A percentile compares a stretch with the other conserved stretches of the same genome.
phyloP scores from a whole-genome alignment of 2,329 filamentous ascomycete species.

The Botryotinia narcissicola region DNA sequence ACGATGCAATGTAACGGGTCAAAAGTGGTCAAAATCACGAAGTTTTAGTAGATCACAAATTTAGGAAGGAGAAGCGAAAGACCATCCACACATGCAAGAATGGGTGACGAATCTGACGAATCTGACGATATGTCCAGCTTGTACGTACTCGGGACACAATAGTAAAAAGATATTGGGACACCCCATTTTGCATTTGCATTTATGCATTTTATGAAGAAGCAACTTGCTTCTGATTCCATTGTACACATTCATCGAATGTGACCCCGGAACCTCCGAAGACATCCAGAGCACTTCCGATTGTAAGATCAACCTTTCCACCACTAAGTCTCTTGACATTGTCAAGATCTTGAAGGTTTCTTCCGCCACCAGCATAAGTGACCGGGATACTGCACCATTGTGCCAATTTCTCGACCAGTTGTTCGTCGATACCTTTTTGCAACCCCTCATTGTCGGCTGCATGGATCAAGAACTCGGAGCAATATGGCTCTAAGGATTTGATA shows the following conservation, averaged over 20 bases:
- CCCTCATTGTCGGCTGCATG: conserved; percentile 97
- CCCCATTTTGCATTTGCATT: conserved; percentile 2
- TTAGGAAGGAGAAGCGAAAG: not conserved
- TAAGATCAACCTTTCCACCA: conserved; percentile 80
- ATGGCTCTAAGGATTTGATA: conserved; percentile 77
- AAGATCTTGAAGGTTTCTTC: conserved; percentile 75
- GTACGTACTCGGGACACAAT: not conserved
- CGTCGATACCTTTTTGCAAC: conserved; percentile 85
- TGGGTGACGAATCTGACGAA: not conserved
- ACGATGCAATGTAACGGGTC: conserved; percentile 11
- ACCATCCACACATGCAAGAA: not conserved
- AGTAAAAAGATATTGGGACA: not conserved
- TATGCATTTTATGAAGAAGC: conserved; percentile 14
- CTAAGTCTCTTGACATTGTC: conserved; percentile 79
- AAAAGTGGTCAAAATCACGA: not conserved
- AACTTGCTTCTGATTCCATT: conserved; percentile 68
- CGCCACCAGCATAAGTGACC: conserved; percentile 96
- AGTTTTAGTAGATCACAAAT: not conserved
- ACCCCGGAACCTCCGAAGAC: conserved; percentile 90
- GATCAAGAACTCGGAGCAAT: conserved; percentile 95
- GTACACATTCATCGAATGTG: conserved; percentile 82
- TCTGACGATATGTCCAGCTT: not conserved
- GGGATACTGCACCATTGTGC: conserved; percentile 87
- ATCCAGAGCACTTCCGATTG: conserved; percentile 93
- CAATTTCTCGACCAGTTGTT: conserved; percentile 72